Evolutionary conservation across 305 asterid species (phyloP).

Genomic region (Fraxinus sp.): DNA sequence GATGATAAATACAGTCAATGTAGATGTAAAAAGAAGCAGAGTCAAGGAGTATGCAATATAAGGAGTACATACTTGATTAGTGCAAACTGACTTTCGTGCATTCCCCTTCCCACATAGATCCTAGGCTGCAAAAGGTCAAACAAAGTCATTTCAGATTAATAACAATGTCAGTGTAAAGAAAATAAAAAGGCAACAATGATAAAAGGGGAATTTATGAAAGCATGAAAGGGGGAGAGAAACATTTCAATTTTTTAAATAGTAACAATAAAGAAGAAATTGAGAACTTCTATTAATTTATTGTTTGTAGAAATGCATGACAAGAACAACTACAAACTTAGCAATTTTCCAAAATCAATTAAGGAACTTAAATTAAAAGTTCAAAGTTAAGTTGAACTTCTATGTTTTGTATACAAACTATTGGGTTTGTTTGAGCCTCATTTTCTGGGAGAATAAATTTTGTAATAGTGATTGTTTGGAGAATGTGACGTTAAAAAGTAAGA

Average conservation of each 20-base stretch:
- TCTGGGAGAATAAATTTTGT: neutral
- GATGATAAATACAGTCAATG: conserved; percentile 24
- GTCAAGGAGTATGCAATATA: conserved; percentile 22
- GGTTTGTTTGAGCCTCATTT: neutral
- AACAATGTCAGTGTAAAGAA: neutral
- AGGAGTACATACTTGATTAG: conserved; percentile 70
- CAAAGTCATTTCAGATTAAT: neutral
- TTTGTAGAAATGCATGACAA: neutral
- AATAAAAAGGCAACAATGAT: neutral
- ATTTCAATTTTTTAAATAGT: neutral
- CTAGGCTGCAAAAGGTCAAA: conserved; percentile 66
- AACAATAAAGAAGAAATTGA: neutral
- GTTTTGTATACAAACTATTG: neutral
- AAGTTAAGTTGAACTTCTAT: neutral
- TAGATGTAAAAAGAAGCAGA: conserved; percentile 22
- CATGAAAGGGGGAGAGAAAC: neutral
- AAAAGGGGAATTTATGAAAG: neutral
- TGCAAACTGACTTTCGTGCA: conserved; percentile 96
- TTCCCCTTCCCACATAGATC: conserved; percentile 97
- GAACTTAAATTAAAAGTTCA: conserved; percentile 4
- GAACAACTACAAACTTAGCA: neutral
- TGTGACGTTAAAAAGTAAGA: neutral
- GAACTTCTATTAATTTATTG: neutral
- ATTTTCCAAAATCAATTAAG: neutral
- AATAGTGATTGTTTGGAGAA: neutral